Evolutionary conservation across 2,329 filamentous ascomycete genomes (phyloP), one percentile per base, ranked within the genome.

Genomic region (Sporothrix dimorphospora): DNA sequence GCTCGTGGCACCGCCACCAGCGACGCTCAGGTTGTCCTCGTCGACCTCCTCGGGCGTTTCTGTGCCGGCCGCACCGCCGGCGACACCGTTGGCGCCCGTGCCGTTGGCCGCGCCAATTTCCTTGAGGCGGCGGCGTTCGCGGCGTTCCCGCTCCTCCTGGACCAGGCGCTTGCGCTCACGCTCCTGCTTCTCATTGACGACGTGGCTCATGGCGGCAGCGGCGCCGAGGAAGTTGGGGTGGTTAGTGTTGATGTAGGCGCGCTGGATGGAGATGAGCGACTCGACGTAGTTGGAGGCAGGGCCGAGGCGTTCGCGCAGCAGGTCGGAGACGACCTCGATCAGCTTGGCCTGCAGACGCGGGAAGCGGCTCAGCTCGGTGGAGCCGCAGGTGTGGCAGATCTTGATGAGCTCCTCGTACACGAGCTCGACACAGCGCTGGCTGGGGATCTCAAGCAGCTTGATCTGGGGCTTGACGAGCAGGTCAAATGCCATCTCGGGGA

Each of bases 331-430:
- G 21, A 98, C 95, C 82, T 99, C 96, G 75, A 99, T 99, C 57
- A 99, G 90, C 83, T 98, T 98, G 69, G 91, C 96, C 82, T 99
- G 96, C 70, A 99, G 85, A 74, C 96, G 90, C 14, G 96, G 96
- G 81, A 95, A 99, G 75, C 96, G 89, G 70, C 93, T 92, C 24
- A 99, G 89, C 81, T 99, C 96, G 19, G 92, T 97, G 1, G 94
- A 98, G 74, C 96, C 96, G 82, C 96, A 99, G 0, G 96, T 99
- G 81, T 99, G 96, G 83, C 96, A 98, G 76, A 99, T 98, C 83
- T 99, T 99, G 84, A 99, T 99, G 59, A 99, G 87, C 81, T 99
- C 96, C 81, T 99, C 96, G 81, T 99, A 99, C 2, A 99, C 96
- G 70, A 99, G 88, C 82, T 99, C 96, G 68, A 99, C 96, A 79